Evolutionary conservation across 140 eudicot species (phyloP).

Genomic region (Artemisia princeps): DNA sequence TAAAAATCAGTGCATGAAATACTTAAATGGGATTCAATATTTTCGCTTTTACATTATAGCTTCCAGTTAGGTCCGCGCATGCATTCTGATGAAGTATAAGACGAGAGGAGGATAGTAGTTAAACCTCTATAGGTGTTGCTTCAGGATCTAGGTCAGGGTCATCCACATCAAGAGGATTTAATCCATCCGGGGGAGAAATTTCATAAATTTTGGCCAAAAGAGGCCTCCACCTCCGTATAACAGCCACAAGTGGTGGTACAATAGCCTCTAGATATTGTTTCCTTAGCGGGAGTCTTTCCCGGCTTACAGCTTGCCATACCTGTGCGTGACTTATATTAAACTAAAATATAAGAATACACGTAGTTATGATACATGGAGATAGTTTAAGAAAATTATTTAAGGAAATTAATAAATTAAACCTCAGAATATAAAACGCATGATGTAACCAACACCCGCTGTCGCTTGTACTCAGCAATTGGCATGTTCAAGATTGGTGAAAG

Average conservation of each 20-base stretch:
- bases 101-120: conserved; percentile 7
- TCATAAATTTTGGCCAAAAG: conserved; percentile 74
- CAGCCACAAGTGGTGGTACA: conserved; percentile 83
- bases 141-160: conserved; percentile 78
- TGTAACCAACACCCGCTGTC: conserved; percentile 87
- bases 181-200: conserved; percentile 72
- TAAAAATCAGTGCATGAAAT: no score
- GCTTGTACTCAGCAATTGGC: conserved; percentile 73
- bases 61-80: not conserved
- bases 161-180: conserved; percentile 68
- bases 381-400: not conserved
- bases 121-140: conserved; percentile 77
- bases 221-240: conserved; percentile 83
- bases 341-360: conserved; percentile 1
- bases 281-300: conserved; percentile 62
- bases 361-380: not conserved
- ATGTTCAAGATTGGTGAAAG: conserved; percentile 79
- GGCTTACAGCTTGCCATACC: conserved; percentile 86
- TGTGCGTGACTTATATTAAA: conserved; percentile 27
- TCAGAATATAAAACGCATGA: conserved; percentile 82
- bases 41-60: not conserved
- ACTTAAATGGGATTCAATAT: no score
- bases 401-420: conserved; percentile 30
- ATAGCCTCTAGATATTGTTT: conserved; percentile 77
- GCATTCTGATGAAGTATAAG: not conserved